Base-by-base conservation (phyloP, 371 early-diverging fungal species). In the Apophysomyces elegans region DNA sequence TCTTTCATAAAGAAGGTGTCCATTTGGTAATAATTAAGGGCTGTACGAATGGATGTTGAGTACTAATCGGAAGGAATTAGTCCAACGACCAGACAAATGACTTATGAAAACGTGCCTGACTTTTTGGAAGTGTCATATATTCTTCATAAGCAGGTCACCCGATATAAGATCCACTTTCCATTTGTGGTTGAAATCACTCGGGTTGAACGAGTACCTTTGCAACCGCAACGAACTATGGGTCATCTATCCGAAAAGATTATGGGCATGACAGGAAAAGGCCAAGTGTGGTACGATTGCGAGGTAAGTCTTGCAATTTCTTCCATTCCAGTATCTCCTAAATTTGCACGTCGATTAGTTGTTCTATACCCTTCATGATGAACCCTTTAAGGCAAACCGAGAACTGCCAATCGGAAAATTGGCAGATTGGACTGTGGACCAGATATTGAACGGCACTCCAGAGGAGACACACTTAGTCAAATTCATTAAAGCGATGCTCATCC, bases 1-100 rank as follows among this genome's bases (percentile, higher is more conserved):
- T 75, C 83, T 0, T 85, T 85, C 60, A 72, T 74, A n/a, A 78
- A 81, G 47, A 75, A 75, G 46, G 56, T 76, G 0, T 74, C 82
- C 16, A 68, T 83, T 8, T 70, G 79, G 81, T 81, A 81, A 65
- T 44, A 21, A 36, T 37, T 36, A 13, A 47, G 21, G 38, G 35
- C 32, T 26, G 32, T 26, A 26, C 2, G 32, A 26, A 26, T 26
- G 32, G 32, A 26, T 26, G 32, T 26, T 26, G 2, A 26, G 32
- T 26, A 26, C 32, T 26, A 26, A 26, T 2, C 32, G 32, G 32
- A 26, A 26, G 32, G 32, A 26, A 26, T 2, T 18, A 79, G 77
- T 36, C 81, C 84, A 0, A 65, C 61, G 12, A 77, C 70, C 0
- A 37, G 64, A 5, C 36, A 64, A 0, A 77, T 85, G 62, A 70